A percentile compares a stretch with the other conserved stretches of the same genome.
These are phyloP conservation scores for Aphanomyces stellatus DNA, from an alignment of 352 stramenopile genomes.

Conservation along the genomic window DNA sequence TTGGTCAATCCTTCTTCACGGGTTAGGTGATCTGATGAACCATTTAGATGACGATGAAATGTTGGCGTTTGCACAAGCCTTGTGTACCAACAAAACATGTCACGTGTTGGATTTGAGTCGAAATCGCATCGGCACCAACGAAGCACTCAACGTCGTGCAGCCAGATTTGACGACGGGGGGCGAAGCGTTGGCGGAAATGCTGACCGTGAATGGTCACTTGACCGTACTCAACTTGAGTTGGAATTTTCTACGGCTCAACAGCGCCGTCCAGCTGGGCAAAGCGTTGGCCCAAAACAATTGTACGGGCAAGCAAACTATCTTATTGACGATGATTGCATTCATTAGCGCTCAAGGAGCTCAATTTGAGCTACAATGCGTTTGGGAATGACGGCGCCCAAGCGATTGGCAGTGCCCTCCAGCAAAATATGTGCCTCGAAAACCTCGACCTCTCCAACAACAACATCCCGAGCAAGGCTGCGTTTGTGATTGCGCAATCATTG, in stretches of 20 bases:
- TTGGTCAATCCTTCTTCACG: background rate
- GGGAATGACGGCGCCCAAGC: constrained; percentile 54
- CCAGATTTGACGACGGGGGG: constrained; percentile 75
- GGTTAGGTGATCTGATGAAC: background rate
- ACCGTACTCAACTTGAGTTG: constrained; percentile 73
- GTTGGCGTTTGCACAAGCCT: constrained; percentile 51
- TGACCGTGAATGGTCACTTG: constrained; percentile 72
- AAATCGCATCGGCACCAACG: constrained; percentile 81
- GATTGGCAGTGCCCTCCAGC: constrained; percentile 49
- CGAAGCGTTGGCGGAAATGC: constrained; percentile 73
- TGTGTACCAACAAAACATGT: constrained; percentile 67
- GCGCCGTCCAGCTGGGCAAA: constrained; percentile 46
- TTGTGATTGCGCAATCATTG: constrained; percentile 49
- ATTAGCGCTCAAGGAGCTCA: constrained; percentile 42
- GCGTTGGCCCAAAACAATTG: constrained; percentile 56
- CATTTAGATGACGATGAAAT: constrained; percentile 67
- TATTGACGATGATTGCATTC: background rate
- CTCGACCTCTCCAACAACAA: constrained; percentile 69
- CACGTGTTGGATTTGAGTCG: constrained; percentile 59
- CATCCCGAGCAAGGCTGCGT: constrained; percentile 50
- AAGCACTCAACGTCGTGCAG: constrained; percentile 77
- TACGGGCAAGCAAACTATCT: background rate
- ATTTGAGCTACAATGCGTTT: constrained; percentile 68
- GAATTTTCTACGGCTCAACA: constrained; percentile 75
- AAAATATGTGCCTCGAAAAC: constrained; percentile 41